Percentiles rank a stretch among this genome's conserved stretches.
Conservation (phyloP, 352 stramenopile genomes). For the Pythium periplocum region DNA sequence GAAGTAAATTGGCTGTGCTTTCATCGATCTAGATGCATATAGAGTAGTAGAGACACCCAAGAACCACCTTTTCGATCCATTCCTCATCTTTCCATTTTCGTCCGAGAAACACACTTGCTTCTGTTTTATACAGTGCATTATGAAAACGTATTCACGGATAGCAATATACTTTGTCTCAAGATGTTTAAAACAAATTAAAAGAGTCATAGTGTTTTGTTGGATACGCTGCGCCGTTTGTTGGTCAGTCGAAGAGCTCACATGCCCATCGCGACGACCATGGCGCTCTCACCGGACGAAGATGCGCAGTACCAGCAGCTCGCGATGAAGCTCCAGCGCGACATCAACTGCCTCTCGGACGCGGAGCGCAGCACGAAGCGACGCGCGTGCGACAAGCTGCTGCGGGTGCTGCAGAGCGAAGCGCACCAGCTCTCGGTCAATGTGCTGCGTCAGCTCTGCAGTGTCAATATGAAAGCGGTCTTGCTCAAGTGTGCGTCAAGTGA, state of each 20-base stretch:
- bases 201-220: not conserved
- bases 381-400: conserved; percentile 66
- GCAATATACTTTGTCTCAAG: conserved; percentile 6
- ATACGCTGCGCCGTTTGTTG: not conserved
- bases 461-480: conserved; percentile 44
- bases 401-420: conserved; percentile 39
- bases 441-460: conserved; percentile 33
- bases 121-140: too few species aligned
- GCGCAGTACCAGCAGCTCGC: conserved; percentile 46
- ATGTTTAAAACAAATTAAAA: conserved; percentile 4
- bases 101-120: too few species aligned
- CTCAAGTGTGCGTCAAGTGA: conserved; percentile 44
- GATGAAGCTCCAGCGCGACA: conserved; percentile 81
- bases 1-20: conserved; percentile 29
- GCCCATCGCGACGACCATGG: conserved; percentile 13
- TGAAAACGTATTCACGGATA: conserved; percentile 17
- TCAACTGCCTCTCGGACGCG: conserved; percentile 74
- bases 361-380: conserved; percentile 67
- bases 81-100: too few species aligned
- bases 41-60: too few species aligned
- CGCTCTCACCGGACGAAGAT: conserved; percentile 45
- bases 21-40: too few species aligned
- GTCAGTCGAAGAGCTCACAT: too few species aligned
- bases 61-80: too few species aligned
- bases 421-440: conserved; percentile 25